Base-by-base conservation (phyloP, 257 asterid genomes). In the Nyctanthes arbortristis region DNA sequence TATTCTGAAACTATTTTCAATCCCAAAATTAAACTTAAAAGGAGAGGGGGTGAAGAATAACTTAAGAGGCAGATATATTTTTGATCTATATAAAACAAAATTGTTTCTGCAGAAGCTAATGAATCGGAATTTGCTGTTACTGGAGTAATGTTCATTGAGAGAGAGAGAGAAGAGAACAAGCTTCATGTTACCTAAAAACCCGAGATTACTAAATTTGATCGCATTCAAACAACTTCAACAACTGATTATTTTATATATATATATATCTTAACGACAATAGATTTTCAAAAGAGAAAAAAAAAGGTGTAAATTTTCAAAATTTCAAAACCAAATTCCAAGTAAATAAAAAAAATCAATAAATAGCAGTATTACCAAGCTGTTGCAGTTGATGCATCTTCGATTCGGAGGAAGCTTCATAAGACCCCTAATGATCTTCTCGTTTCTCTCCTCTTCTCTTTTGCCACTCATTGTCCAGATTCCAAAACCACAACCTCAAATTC, bases 321-420 rank as follows among this genome's bases (percentile, higher is more conserved):
- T 64, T 25, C 34, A 13, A 32, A 69, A 39, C 11, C 7, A 32
- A 36, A 35, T 24, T 10, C n/a, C 3, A 31, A 31, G n/a, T n/a
- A 67, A 61, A 22, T 18, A 7, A 30, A 24, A 35, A 5, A 65
- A 70, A n/a, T n/a, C n/a, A n/a, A n/a, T n/a, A n/a, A 63, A 16
- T 61, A 40, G 63, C 4, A 69, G 30, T 25, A 20, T 58, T 73
- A 92, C 98, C 98, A 88, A 77, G 84, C 87, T 82, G 85, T 93
- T 90, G 83, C 97, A 93, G 88, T 93, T 93, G 36, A 93, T 88
- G 91, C 98, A 93, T 70, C 93, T 80, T 63, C 97, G 92, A 86
- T 93, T 93, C 54, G 97, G 98, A 64, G 97, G 98, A 75, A 93
- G 96, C 86, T 93, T 93, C 89, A 93, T 82, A 37, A 93, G 96